phyloP scores from a whole-genome alignment of 768 basidiomycete genomes.

The Terana coerulea region DNA sequence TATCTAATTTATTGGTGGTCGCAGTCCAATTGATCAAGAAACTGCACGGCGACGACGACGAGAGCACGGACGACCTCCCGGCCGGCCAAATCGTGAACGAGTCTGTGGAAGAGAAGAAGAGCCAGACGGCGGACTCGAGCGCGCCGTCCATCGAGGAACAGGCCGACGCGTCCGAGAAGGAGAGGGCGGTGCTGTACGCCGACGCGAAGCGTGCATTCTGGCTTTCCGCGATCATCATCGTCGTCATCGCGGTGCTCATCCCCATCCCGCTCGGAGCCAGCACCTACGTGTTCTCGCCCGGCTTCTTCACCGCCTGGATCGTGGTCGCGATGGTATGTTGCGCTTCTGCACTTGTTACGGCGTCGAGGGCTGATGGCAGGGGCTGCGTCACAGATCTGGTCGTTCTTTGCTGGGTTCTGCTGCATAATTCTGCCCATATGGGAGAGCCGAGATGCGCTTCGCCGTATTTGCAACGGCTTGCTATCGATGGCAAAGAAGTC shows the following conservation, averaged over 20 bases:
- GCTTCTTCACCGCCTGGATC: constrained; percentile 5
- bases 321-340: not conserved
- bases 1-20: too few relatives aligned
- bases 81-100: not conserved
- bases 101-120: not conserved
- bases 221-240: not conserved
- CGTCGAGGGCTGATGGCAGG: not conserved
- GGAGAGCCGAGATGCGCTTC: constrained; percentile 7
- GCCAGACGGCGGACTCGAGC: not conserved
- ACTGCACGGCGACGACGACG: not conserved
- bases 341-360: not conserved
- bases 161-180: not conserved
- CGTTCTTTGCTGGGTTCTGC: constrained; percentile 5
- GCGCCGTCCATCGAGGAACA: not conserved
- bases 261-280: constrained; percentile 4
- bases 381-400: constrained; percentile 2
- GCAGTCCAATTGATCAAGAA: constrained; percentile 4
- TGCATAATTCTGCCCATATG: constrained; percentile 11
- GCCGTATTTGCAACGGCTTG: constrained; percentile 1
- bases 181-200: not conserved
- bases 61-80: not conserved
- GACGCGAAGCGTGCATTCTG: constrained; percentile 1
- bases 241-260: constrained; percentile 1
- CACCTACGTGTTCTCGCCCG: constrained; percentile 2
- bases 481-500: not conserved